Base-by-base conservation (phyloP, 345 rosid genomes). In the Excoecaria agallocha region DNA sequence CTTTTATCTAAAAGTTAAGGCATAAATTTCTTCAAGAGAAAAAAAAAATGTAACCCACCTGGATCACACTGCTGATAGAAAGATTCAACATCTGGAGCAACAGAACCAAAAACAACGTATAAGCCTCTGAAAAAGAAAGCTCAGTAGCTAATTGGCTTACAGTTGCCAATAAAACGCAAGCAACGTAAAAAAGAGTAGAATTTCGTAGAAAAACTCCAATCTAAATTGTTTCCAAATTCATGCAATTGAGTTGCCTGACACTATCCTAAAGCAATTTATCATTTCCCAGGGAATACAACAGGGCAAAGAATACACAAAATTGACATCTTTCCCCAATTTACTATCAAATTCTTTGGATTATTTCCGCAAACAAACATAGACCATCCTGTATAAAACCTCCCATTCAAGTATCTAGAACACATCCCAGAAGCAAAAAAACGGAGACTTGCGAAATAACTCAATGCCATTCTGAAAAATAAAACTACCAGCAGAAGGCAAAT, bases 11-110 rank as follows among this genome's bases (percentile, higher is more conserved):
- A 30, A 20, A 37, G 19, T 46, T 52, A 17, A 51, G n/a, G 9
- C 39, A 54, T 19, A 16, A 51, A 50, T 12, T 22, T 63, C 43
- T 58, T 24, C 43, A 24, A 56, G 56, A 41, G 20, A 71, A 19
- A n/a, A 20, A 11, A 46, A 45, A 56, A 62, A 1, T 22, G 41
- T 9, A 74, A 25, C 80, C 66, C 39, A 77, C 76, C 76, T 50
- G 80, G 80, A 57, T 77, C 80, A 71, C 80, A 77, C 37, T 71
- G 80, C 66, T 57, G 76, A 43, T 25, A 65, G 51, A 77, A 77
- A 57, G 64, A 67, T 16, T 77, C 71, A 65, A 77, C 80, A 66
- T 77, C 80, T 77, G 80, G 39, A 71, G 45, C 22, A 55, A 43
- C 35, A 76, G 71, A 63, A 57, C 30, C 37, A 54, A 19, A 70